Conservation (phyloP, 2,329 filamentous ascomycete species). For the Colletotrichum sp. region DNA sequence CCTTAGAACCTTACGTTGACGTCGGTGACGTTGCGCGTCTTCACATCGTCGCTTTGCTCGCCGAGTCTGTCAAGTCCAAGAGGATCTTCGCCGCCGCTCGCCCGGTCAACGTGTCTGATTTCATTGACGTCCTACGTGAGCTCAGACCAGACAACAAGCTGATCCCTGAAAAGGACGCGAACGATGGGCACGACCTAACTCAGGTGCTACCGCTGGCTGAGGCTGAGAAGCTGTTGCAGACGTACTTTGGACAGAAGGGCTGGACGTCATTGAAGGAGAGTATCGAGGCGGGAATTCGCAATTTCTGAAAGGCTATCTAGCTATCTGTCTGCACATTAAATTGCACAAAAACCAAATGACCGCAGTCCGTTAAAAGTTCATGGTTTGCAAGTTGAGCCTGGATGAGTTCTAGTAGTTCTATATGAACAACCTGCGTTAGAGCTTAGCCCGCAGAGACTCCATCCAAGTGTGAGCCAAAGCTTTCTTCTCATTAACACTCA, state of each 20-base stretch:
- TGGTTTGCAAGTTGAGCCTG: not conserved
- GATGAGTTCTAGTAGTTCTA: not conserved
- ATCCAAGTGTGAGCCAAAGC: not conserved
- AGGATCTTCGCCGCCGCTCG: slow-evolving; percentile 59
- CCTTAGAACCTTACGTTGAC: slow-evolving; percentile 43
- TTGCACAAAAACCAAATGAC: not conserved
- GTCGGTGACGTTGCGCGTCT: slow-evolving; percentile 55
- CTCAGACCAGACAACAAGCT: slow-evolving; percentile 17
- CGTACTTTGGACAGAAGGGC: slow-evolving; percentile 14
- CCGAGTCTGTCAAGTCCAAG: slow-evolving; percentile 48
- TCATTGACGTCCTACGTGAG: not conserved
- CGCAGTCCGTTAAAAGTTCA: not conserved
- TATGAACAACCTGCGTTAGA: not conserved
- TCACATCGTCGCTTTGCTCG: slow-evolving; percentile 55
- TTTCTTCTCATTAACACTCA: not conserved
- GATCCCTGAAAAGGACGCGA: not conserved
- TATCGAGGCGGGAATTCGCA: slow-evolving; percentile 9
- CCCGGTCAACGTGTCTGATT: not conserved
- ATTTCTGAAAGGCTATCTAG: not conserved
- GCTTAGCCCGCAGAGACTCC: not conserved
- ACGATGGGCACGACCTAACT: slow-evolving; percentile 1
- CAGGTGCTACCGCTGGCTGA: slow-evolving; percentile 2
- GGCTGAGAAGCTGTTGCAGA: slow-evolving; percentile 2
- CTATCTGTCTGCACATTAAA: not conserved
- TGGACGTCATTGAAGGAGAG: slow-evolving; percentile 9